Percentiles rank a stretch among this genome's conserved stretches.
Conservation (phyloP, 495 filamentous ascomycete genomes). For the Endocarpon pusillum region DNA sequence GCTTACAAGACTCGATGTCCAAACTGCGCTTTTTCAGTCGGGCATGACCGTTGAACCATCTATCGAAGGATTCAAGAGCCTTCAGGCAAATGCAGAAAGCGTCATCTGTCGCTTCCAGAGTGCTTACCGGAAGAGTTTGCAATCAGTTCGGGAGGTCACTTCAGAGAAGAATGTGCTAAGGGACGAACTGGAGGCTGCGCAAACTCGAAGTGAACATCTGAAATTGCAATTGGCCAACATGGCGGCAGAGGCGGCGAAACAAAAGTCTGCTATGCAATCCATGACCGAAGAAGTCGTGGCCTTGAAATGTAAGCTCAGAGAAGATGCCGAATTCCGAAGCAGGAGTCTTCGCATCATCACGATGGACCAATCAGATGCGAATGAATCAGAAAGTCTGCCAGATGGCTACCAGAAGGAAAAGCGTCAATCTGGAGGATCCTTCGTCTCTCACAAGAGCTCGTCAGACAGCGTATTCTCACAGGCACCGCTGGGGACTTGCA, state of each 20-base stretch:
- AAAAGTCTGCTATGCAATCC: constrained; percentile 44
- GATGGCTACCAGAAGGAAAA: no score
- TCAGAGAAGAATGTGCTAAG: constrained; percentile 45
- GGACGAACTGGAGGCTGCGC: constrained; percentile 63
- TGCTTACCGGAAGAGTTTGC: constrained; percentile 48
- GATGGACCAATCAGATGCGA: not conserved
- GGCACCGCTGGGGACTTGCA: not conserved
- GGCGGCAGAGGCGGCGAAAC: constrained; percentile 46
- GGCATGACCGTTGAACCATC: constrained; percentile 35
- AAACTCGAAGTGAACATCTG: constrained; percentile 44
- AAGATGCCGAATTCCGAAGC: constrained; percentile 26
- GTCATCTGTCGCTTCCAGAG: constrained; percentile 47
- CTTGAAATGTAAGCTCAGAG: constrained; percentile 37
- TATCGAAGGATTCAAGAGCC: constrained; percentile 49
- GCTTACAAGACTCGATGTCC: constrained; percentile 45
- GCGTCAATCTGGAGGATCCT: no score
- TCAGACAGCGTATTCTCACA: not conserved
- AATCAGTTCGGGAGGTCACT: constrained; percentile 38
- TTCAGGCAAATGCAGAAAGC: constrained; percentile 49
- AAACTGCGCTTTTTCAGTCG: constrained; percentile 43
- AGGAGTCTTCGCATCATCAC: not conserved
- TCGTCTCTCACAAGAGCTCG: not conserved
- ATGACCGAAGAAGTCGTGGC: constrained; percentile 45
- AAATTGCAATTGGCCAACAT: constrained; percentile 64
- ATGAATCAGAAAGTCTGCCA: not conserved